Conservation (phyloP, 768 basidiomycete species). For the Suillus ampliporus region DNA sequence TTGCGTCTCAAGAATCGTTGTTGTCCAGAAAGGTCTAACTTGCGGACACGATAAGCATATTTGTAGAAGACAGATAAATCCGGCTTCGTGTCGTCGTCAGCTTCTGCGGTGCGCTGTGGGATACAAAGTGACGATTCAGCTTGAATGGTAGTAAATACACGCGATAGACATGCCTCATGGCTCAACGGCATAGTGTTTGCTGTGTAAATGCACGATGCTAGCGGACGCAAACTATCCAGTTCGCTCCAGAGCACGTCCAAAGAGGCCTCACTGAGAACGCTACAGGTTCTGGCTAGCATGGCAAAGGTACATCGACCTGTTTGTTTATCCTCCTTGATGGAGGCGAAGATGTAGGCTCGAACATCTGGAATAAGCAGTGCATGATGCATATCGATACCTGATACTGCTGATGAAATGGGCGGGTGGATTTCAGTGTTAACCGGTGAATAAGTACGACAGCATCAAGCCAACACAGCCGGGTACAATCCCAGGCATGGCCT, state of each 20-base stretch:
- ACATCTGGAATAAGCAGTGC: conserved; percentile 3
- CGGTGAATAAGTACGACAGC: neutral
- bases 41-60: conserved; percentile 8
- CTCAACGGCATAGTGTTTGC: neutral
- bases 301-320: neutral
- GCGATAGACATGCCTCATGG: neutral
- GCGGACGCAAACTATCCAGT: conserved; percentile 5
- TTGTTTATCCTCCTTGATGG: conserved; percentile 4
- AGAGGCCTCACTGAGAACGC: neutral
- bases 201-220: conserved; percentile 3
- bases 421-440: neutral
- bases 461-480: neutral
- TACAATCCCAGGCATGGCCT: neutral
- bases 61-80: neutral
- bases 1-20: neutral
- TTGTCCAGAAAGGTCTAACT: conserved; percentile 3
- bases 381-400: conserved; percentile 1
- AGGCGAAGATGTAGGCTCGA: neutral
- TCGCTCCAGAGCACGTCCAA: conserved; percentile 2
- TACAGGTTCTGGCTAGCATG: conserved; percentile 5
- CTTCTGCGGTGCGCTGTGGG: neutral
- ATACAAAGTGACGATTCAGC: neutral
- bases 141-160: neutral
- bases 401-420: neutral
- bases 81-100: neutral